Evolutionary conservation across 148 eudicot species (phyloP).

Genomic region (Dysphania ambrosioides): DNA sequence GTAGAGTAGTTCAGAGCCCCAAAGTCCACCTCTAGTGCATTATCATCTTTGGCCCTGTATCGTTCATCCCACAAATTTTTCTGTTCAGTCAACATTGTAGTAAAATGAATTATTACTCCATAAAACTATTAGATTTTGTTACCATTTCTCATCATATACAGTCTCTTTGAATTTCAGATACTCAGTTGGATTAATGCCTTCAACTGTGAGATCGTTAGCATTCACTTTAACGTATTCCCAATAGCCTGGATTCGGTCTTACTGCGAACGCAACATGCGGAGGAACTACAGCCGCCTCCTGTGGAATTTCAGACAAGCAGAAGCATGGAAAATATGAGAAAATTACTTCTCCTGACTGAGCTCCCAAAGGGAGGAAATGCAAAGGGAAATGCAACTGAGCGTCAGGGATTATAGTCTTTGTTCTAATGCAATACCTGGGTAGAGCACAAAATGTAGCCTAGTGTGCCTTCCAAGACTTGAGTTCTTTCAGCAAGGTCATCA

Average conservation of each 20-base stretch:
- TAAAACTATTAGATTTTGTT: not conserved
- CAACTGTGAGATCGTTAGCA: conserved; percentile 66
- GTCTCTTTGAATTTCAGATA: conserved; percentile 78
- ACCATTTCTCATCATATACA: conserved; percentile 72
- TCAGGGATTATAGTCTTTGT: not conserved
- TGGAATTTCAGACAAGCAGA: conserved; percentile 14
- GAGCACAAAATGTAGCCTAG: conserved; percentile 85
- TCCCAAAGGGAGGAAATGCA: not conserved
- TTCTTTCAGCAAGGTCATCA: conserved; percentile 54
- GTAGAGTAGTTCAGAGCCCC: conserved; percentile 64
- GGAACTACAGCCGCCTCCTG: conserved; percentile 98
- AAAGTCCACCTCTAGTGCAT: conserved; percentile 79
- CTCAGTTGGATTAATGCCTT: conserved; percentile 60
- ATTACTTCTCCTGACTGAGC: not conserved
- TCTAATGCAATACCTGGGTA: conserved; percentile 49
- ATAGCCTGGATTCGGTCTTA: conserved; percentile 80
- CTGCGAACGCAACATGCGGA: conserved; percentile 75
- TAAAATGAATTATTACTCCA: no score
- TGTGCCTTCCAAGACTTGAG: conserved; percentile 63
- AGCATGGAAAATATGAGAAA: not conserved
- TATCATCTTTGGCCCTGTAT: no score
- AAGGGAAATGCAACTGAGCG: not conserved
- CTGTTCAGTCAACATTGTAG: no score
- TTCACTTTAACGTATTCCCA: conserved; percentile 84
- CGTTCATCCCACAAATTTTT: no score